Evolutionary conservation across 345 rosid genomes (phyloP).

Genomic region (Hibiscus syriacus): DNA sequence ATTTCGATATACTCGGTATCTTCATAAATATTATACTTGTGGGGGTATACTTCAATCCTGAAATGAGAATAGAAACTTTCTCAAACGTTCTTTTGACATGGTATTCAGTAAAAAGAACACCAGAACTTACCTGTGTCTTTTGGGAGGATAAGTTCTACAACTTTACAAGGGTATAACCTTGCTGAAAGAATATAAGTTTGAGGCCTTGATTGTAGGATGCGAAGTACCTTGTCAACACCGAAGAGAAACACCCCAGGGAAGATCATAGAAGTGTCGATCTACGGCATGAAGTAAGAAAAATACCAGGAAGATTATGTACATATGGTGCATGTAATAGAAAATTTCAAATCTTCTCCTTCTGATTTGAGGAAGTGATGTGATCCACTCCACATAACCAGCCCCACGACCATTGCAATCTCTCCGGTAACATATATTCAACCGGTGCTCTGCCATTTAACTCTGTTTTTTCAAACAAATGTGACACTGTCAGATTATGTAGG

Average conservation of each 20-base stretch:
- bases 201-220: constrained; percentile 63
- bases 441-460: constrained; percentile 75
- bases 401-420: constrained; percentile 43
- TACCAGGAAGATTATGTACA: constrained; percentile 54
- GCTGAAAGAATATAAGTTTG: constrained; percentile 47
- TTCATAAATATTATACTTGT: constrained; percentile 61
- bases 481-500: background rate
- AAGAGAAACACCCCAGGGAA: constrained; percentile 78
- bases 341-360: constrained; percentile 66
- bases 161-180: constrained; percentile 43
- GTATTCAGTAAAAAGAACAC: background rate
- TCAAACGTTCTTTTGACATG: background rate
- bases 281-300: constrained; percentile 82
- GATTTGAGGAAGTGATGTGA: constrained; percentile 80
- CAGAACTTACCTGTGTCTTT: constrained; percentile 50
- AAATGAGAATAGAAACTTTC: constrained; percentile 8
- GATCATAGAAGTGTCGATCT: constrained; percentile 75
- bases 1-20: constrained; percentile 51
- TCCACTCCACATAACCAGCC: constrained; percentile 72
- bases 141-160: constrained; percentile 61
- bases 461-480: constrained; percentile 12
- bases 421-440: constrained; percentile 80
- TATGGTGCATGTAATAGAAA: constrained; percentile 75
- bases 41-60: constrained; percentile 64
- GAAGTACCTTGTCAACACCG: constrained; percentile 63